These are phyloP conservation scores for Neurospora tetrasperma DNA, from an alignment of 495 filamentous ascomycete species.

Conservation along the genomic window DNA sequence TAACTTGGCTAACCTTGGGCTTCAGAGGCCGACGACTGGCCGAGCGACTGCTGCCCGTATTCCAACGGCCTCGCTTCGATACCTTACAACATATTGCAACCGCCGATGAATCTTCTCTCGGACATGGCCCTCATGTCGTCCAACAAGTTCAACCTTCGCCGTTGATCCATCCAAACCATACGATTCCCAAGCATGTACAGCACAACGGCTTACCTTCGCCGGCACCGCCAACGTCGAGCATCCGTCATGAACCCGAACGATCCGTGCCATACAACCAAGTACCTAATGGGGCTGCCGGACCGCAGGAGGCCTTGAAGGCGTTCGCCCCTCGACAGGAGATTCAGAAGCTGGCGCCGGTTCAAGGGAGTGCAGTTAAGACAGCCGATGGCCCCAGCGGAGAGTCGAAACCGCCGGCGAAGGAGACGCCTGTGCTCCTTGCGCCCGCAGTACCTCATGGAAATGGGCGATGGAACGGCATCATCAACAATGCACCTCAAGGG, in stretches of 20 bases:
- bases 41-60: slow-evolving; percentile 55
- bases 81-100: slow-evolving; percentile 21
- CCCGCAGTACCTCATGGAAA: background rate
- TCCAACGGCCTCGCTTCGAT: slow-evolving; percentile 37
- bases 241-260: slow-evolving; percentile 2
- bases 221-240: slow-evolving; percentile 11
- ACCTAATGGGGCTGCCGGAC: background rate
- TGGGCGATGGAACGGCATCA: background rate
- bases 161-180: background rate
- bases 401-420: background rate
- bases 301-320: background rate
- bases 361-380: background rate
- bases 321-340: background rate
- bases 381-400: background rate
- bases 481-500: background rate
- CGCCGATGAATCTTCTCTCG: slow-evolving; percentile 16
- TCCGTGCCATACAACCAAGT: background rate
- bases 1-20: slow-evolving; percentile 4
- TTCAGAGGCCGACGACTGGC: slow-evolving; percentile 62
- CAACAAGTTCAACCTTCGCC: slow-evolving; percentile 1
- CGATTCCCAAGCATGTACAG: background rate
- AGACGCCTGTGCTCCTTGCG: background rate
- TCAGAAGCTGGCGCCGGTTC: background rate
- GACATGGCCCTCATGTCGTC: slow-evolving; percentile 14
- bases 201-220: slow-evolving; percentile 10